Evolutionary conservation across 2,329 filamentous ascomycete species (phyloP).

Genomic region (Aspergillus awamori): DNA sequence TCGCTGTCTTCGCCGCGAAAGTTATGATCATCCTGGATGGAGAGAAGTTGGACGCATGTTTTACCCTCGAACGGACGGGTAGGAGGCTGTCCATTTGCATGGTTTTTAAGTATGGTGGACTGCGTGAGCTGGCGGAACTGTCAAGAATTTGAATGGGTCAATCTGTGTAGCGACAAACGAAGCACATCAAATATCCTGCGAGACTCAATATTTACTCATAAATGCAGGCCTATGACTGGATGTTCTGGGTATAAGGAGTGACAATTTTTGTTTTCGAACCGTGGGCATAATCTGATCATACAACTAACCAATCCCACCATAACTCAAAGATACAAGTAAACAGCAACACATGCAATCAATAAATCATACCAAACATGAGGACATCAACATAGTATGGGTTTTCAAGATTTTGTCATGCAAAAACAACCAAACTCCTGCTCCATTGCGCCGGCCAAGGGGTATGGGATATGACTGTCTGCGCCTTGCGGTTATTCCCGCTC

Average conservation of each 20-base stretch:
- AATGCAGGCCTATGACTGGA: too few species aligned
- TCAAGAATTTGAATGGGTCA: too few species aligned
- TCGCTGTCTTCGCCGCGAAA: too few species aligned
- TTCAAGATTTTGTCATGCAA: background rate
- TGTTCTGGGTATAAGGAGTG: background rate
- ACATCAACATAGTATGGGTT: background rate
- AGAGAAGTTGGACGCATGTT: too few species aligned
- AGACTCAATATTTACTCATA: too few species aligned
- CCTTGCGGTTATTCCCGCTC: slow-evolving; percentile 6
- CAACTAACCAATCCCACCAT: background rate
- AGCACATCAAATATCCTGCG: too few species aligned
- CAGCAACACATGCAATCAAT: background rate
- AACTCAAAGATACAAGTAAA: background rate
- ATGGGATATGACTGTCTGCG: slow-evolving; percentile 11
- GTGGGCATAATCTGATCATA: background rate
- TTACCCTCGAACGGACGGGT: too few species aligned
- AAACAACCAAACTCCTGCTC: background rate
- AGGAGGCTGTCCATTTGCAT: too few species aligned
- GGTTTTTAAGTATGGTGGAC: too few species aligned
- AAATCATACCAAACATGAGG: slow-evolving; percentile 5
- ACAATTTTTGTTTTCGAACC: background rate
- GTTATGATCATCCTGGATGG: too few species aligned
- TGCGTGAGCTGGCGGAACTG: too few species aligned
- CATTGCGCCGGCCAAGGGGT: background rate
- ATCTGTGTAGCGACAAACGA: too few species aligned